These are phyloP conservation scores for Colletotrichum salicis DNA, from an alignment of 2,329 filamentous ascomycete genomes.

Conservation along the genomic window DNA sequence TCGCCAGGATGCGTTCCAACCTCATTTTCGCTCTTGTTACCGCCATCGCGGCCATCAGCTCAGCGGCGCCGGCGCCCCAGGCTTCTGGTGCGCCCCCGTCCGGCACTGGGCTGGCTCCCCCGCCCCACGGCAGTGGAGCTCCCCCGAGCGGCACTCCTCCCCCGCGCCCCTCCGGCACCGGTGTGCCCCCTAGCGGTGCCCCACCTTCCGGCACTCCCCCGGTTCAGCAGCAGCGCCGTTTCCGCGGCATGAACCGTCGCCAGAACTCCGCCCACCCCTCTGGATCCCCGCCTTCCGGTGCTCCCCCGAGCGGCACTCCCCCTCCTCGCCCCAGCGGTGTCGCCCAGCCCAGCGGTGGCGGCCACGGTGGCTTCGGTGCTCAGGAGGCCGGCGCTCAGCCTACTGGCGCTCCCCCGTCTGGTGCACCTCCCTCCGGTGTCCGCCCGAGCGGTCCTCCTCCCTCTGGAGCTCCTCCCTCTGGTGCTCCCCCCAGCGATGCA, in stretches of 20 bases:
- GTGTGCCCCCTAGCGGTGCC: slow-evolving; percentile 2
- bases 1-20: slow-evolving; percentile 31
- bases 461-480: slow-evolving; percentile 8
- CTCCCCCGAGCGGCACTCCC: slow-evolving; percentile 23
- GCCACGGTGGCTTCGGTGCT: slow-evolving; percentile 14
- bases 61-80: slow-evolving; percentile 29
- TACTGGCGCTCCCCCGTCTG: slow-evolving; percentile 6
- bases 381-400: slow-evolving; percentile 8
- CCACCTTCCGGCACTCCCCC: slow-evolving; percentile 11
- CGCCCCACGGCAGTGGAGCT: slow-evolving; percentile 12
- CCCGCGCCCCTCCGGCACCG: slow-evolving; percentile 17
- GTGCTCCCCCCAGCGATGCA: slow-evolving; percentile 11
- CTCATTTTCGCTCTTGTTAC: slow-evolving; percentile 27
- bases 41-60: slow-evolving; percentile 28
- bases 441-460: slow-evolving; percentile 4
- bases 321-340: slow-evolving; percentile 12
- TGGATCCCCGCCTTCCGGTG: slow-evolving; percentile 1
- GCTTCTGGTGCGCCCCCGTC: slow-evolving; percentile 12
- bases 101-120: slow-evolving; percentile 15
- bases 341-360: slow-evolving; percentile 1
- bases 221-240: slow-evolving; percentile 4
- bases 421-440: background rate
- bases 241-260: slow-evolving; percentile 21
- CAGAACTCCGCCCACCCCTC: slow-evolving; percentile 12
- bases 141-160: slow-evolving; percentile 24